Base-by-base conservation (phyloP, 768 basidiomycete species). In the Suillus bovinus region DNA sequence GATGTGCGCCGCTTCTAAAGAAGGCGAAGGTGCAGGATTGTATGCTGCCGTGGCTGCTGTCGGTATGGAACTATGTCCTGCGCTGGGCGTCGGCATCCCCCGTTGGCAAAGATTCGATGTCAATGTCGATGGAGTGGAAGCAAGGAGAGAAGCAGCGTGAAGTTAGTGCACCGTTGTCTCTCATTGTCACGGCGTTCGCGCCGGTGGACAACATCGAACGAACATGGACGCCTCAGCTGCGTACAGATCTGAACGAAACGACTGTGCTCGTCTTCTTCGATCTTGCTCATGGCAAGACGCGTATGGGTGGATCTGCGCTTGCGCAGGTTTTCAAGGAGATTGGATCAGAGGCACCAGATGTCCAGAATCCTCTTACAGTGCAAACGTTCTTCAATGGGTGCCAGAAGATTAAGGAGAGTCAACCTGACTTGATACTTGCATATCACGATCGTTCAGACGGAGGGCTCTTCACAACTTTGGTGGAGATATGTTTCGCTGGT, bases 31-130 rank as follows among this genome's bases (percentile, higher is more conserved):
- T 13, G 87, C 88, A 0, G 88, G 83, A 13, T 80, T 99, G 60
- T 99, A 96, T 74, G 92, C 90, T 62, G 96, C 96, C 27, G 93
- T 94, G 10, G 78, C 88, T 61, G 93, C 97, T 7, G 85, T 99
- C 52, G 97, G 96, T 13, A 83, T 95, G 82, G 94, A 96, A 60
- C 80, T 99, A 27, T 99, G 97, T 73, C 97, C 97, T 6, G 87
- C 85, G 5, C 83, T 99, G 14, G 96, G 97, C 14, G 79, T 99
- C 24, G 92, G 94, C 9, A 93, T 94, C 47, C 97, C n/a, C 97
- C 0, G 97, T 99, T n/a, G 97, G 97, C 33, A 99, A 99, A 78
- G 97, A 99, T 73, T 98, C 96, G 14, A 99, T 99, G 97, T 96
- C 93, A 24, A 99, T 99, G 97, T 89, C 93, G 63, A 99, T 98